Conservation (phyloP, 1,139 yeast genomes). For the Sugiyamaella novakii region DNA sequence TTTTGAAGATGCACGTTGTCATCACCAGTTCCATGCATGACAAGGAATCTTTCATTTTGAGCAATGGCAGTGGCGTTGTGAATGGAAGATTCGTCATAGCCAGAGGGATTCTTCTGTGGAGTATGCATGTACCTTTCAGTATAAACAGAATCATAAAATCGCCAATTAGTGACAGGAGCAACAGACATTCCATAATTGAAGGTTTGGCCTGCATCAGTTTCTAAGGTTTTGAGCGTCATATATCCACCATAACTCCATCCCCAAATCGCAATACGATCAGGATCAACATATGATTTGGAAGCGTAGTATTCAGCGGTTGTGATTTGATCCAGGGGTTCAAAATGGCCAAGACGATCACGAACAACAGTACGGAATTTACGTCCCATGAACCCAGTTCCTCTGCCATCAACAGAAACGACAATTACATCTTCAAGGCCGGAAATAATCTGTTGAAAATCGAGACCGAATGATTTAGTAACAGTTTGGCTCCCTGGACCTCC, state of each 20-base stretch:
- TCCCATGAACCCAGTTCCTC: constrained; percentile 93
- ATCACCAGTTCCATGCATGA: constrained; percentile 96
- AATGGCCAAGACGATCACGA: constrained; percentile 68
- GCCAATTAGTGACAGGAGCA: constrained; percentile 88
- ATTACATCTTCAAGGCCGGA: constrained; percentile 71
- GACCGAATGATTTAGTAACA: constrained; percentile 54
- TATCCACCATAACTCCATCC: constrained; percentile 96
- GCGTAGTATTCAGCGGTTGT: constrained; percentile 67
- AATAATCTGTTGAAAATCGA: constrained; percentile 70
- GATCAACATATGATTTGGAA: constrained; percentile 55
- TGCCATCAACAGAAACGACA: constrained; percentile 83
- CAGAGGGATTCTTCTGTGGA: constrained; percentile 58
- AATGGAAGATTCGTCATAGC: constrained; percentile 52
- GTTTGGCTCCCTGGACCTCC: constrained; percentile 95
- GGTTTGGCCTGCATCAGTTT: constrained; percentile 64
- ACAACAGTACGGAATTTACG: constrained; percentile 75
- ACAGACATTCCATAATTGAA: constrained; percentile 84
- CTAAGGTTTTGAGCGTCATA: constrained; percentile 73
- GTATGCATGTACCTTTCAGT: constrained; percentile 88
- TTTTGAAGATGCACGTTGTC: constrained; percentile 96
- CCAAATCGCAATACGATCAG: constrained; percentile 79
- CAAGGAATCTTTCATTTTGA: constrained; percentile 65
- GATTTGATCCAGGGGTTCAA: constrained; percentile 85
- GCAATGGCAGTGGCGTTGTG: constrained; percentile 52
- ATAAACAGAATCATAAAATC: constrained; percentile 75